Evolutionary conservation across 2,329 filamentous ascomycete species (phyloP).

Genomic region (Seiridium unicorne): DNA sequence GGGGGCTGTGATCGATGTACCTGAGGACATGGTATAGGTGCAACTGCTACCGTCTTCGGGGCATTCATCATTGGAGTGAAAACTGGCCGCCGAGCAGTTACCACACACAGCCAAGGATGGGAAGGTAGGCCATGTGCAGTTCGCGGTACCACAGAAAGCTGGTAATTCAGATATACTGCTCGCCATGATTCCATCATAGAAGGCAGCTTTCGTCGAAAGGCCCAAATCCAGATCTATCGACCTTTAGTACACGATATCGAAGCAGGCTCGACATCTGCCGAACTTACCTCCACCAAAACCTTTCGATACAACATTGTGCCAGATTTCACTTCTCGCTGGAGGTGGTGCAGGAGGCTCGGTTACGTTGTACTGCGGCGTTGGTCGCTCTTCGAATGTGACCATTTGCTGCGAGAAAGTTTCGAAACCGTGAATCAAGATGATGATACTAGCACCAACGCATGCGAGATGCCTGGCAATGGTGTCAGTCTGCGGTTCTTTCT

Average conservation of each 20-base stretch:
- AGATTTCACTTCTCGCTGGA: conserved; percentile 32
- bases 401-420: conserved; percentile 39
- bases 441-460: conserved; percentile 35
- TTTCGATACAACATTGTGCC: conserved; percentile 24
- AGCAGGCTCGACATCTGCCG: too few species aligned
- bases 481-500: background rate
- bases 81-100: conserved; percentile 21
- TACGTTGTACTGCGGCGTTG: conserved; percentile 16
- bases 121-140: conserved; percentile 35
- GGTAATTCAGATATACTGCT: conserved; percentile 22
- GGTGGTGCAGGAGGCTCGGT: conserved; percentile 20
- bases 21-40: conserved; percentile 25
- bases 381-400: conserved; percentile 29
- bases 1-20: conserved; percentile 23
- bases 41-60: conserved; percentile 19
- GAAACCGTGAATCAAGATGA: conserved; percentile 33
- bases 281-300: conserved; percentile 1
- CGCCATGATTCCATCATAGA: conserved; percentile 36
- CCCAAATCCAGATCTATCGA: conserved; percentile 1
- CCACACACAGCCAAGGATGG: conserved; percentile 35
- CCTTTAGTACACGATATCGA: background rate
- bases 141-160: conserved; percentile 27
- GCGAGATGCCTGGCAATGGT: conserved; percentile 28
- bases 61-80: conserved; percentile 12
- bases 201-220: conserved; percentile 35